phyloP scores from a whole-genome alignment of 2,329 filamentous ascomycete genomes.

The Trichoderma asperellum region DNA sequence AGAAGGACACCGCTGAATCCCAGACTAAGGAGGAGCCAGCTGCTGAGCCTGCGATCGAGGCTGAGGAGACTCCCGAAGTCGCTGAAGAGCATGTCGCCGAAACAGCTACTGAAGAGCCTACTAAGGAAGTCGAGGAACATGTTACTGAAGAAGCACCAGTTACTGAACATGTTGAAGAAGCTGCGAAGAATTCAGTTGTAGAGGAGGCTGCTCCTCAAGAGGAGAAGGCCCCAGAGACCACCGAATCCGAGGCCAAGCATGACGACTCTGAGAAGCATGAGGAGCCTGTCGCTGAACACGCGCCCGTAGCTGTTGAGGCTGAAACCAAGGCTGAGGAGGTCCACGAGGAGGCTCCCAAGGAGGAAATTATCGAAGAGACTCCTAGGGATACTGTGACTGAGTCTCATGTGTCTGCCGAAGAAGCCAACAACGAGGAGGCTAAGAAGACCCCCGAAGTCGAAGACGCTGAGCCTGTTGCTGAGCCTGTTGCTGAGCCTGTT shows the following conservation, averaged over 20 bases:
- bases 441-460: not conserved
- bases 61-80: conserved; percentile 13
- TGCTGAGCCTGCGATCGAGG: conserved; percentile 17
- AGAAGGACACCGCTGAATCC: conserved; percentile 12
- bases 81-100: not conserved
- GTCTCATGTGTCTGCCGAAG: conserved; percentile 19
- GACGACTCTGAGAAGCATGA: conserved; percentile 16
- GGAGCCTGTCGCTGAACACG: conserved; percentile 6
- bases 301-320: conserved; percentile 10
- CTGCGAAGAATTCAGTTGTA: not conserved
- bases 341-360: conserved; percentile 17
- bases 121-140: not conserved
- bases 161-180: conserved; percentile 7
- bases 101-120: not conserved
- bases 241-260: conserved; percentile 7
- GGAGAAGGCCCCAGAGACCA: conserved; percentile 9
- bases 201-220: conserved; percentile 3
- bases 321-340: conserved; percentile 12
- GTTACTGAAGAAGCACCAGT: not conserved
- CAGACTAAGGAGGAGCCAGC: conserved; percentile 24
- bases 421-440: conserved; percentile 16
- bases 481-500: not conserved
- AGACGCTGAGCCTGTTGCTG: not conserved
- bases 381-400: conserved; percentile 21
- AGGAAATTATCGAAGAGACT: conserved; percentile 3